These are phyloP conservation scores for Rhizopus sp. DNA, from an alignment of 371 early-diverging fungal species.

Conservation along the genomic window DNA sequence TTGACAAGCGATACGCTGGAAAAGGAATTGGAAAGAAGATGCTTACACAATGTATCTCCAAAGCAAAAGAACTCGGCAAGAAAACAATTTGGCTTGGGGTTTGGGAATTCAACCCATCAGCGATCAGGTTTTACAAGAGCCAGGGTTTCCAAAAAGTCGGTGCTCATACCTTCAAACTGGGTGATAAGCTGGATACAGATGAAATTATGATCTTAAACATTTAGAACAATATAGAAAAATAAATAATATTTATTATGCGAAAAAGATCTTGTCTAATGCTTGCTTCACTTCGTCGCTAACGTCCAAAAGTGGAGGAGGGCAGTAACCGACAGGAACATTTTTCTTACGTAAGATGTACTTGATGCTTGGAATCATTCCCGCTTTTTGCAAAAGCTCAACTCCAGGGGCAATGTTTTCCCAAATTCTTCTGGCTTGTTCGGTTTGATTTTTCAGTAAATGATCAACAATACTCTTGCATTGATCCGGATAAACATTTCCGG, in stretches of 20 bases:
- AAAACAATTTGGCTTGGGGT: conserved; percentile 42
- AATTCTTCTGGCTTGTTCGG: conserved; percentile 17
- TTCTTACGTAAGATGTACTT: conserved; percentile 33
- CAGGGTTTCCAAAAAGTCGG: conserved; percentile 32
- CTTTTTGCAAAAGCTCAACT: conserved; percentile 13
- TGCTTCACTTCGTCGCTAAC: conserved; percentile 12
- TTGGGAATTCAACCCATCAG: conserved; percentile 34
- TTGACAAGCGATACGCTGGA: conserved; percentile 25
- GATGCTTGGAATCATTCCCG: conserved; percentile 21
- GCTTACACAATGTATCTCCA: conserved; percentile 8
- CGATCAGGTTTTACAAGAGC: conserved; percentile 29
- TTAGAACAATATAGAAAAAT: conserved; percentile 5
- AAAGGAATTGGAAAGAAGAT: conserved; percentile 28
- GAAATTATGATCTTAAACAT: conserved; percentile 25
- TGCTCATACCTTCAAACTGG: conserved; percentile 26
- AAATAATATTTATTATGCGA: not conserved
- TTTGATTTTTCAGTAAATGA: conserved; percentile 10
- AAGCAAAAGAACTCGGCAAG: conserved; percentile 19
- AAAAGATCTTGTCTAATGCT: conserved; percentile 5
- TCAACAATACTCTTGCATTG: conserved; percentile 14
- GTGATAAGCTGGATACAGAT: conserved; percentile 29
- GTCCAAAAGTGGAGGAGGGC: conserved; percentile 30
- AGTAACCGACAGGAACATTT: conserved; percentile 27
- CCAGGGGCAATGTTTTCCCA: conserved; percentile 10
- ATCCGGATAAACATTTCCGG: conserved; percentile 25